Conservation (phyloP, 2,329 filamentous ascomycete genomes). For the Botryotinia calthae region DNA sequence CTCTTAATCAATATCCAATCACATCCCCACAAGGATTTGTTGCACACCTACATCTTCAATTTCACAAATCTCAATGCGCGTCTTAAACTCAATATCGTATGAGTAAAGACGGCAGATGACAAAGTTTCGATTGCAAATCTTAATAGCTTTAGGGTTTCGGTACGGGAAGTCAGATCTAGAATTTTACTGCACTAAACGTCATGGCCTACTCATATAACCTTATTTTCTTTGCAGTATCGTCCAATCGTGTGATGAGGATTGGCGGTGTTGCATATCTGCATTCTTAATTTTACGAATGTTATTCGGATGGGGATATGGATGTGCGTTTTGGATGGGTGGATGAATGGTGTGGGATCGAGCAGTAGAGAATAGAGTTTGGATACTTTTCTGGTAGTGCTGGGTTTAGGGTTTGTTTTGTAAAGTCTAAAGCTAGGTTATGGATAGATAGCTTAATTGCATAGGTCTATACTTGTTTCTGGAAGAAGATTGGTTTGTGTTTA, state of each 20-base stretch:
- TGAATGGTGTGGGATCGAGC: neutral
- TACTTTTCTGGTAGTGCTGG: neutral
- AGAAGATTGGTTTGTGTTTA: no score
- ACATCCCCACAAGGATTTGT: neutral
- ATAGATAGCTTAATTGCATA: no score
- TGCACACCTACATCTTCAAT: neutral
- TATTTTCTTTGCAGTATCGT: neutral
- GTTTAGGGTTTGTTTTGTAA: neutral
- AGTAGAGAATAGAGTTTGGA: neutral
- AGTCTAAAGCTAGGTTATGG: neutral
- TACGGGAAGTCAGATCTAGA: neutral
- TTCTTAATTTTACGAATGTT: neutral
- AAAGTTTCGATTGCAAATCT: neutral
- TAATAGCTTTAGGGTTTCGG: neutral
- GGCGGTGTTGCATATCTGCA: neutral
- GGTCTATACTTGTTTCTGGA: no score
- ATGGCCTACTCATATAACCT: neutral
- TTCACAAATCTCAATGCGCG: neutral
- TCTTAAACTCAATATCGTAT: neutral
- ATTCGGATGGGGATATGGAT: neutral
- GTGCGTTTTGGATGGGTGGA: neutral
- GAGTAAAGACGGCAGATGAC: neutral
- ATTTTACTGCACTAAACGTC: neutral
- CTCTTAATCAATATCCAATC: neutral
- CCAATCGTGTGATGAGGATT: neutral